Conservation (phyloP, 2,329 filamentous ascomycete species). For the Botryotinia globosa region DNA sequence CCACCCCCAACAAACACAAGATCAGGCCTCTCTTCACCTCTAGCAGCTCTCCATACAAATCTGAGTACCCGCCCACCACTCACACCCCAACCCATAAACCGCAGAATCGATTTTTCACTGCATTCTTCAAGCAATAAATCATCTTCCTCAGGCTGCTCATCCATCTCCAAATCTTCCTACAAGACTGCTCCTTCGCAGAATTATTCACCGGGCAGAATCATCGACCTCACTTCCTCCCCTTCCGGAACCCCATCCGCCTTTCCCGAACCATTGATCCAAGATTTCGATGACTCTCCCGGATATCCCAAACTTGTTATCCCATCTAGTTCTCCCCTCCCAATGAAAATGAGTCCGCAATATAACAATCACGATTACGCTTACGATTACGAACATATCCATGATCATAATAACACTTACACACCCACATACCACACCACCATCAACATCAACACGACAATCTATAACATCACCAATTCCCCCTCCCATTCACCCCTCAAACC, state of each 20-base stretch:
- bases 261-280: neutral
- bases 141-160: slow-evolving; percentile 7
- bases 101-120: slow-evolving; percentile 4
- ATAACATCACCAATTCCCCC: slow-evolving; percentile 9
- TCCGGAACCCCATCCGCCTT: neutral
- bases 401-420: neutral
- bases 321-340: neutral
- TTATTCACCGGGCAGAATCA: neutral
- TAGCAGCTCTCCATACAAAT: neutral
- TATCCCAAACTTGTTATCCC: slow-evolving; percentile 8
- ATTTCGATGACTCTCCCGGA: neutral
- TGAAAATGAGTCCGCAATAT: neutral
- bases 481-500: neutral
- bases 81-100: slow-evolving; percentile 10
- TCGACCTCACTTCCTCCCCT: slow-evolving; percentile 15
- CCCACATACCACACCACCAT: slow-evolving; percentile 1
- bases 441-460: slow-evolving; percentile 11
- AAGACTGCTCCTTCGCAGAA: slow-evolving; percentile 15
- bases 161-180: slow-evolving; percentile 10
- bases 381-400: neutral
- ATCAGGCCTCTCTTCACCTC: neutral
- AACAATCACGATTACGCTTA: neutral
- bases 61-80: neutral
- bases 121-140: slow-evolving; percentile 13
- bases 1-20: neutral